Evolutionary conservation across 106 monocot species (phyloP).

Genomic region (Apostasia shenzhenica): DNA sequence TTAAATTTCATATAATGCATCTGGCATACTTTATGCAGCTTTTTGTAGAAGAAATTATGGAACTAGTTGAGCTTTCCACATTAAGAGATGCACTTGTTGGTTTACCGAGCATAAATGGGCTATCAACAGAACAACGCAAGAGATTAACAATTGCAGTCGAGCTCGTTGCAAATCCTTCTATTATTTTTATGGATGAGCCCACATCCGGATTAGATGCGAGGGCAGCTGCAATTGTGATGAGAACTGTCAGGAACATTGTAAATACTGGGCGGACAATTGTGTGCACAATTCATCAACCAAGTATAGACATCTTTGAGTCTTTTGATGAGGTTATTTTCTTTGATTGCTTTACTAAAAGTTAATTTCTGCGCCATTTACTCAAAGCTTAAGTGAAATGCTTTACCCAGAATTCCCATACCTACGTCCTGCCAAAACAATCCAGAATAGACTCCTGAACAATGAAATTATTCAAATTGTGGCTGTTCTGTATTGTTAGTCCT

Average conservation of each 20-base stretch:
- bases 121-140: conserved; percentile 94
- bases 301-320: conserved; percentile 99
- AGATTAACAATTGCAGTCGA: conserved; percentile 96
- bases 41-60: conserved; percentile 98
- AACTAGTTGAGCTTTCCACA: conserved; percentile 86
- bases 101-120: conserved; percentile 78
- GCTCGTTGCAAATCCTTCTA: conserved; percentile 97
- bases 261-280: conserved; percentile 98
- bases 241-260: conserved; percentile 97
- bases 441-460: too few species aligned
- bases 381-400: too few species aligned
- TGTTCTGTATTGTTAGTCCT: background rate
- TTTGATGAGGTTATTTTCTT: conserved; percentile 85
- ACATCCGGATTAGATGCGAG: conserved; percentile 99
- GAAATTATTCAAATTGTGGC: too few species aligned
- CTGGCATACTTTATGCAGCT: conserved; percentile 30
- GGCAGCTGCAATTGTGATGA: conserved; percentile 97
- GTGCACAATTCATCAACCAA: conserved; percentile 99
- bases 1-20: background rate
- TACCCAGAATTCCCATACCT: background rate
- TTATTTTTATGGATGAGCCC: conserved; percentile 99
- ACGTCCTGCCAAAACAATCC: background rate
- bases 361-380: background rate
- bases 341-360: too few species aligned
- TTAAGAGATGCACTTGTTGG: conserved; percentile 92